Percentiles rank a stretch among this genome's conserved stretches.
phyloP scores from a whole-genome alignment of 768 basidiomycete genomes.

The Piloderma croceum region DNA sequence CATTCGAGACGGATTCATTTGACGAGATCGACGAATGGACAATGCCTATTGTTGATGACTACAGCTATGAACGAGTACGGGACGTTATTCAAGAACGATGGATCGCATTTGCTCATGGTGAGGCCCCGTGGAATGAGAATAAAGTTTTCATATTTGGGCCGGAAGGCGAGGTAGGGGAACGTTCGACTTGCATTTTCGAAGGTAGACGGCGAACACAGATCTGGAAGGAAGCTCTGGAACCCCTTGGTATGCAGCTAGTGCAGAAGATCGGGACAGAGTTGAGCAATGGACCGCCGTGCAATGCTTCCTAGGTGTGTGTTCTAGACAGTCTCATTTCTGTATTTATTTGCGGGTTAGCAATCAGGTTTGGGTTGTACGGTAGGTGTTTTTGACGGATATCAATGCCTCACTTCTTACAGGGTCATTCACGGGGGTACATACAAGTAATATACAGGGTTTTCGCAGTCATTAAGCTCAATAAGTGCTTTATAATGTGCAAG shows the following conservation, averaged over 20 bases:
- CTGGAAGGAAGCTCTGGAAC: conserved; percentile 65
- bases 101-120: conserved; percentile 71
- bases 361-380: no score
- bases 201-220: conserved; percentile 51
- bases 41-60: conserved; percentile 56
- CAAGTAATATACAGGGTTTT: no score
- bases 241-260: conserved; percentile 59
- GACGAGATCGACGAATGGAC: conserved; percentile 43
- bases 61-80: conserved; percentile 60
- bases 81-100: conserved; percentile 70
- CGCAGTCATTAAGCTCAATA: no score
- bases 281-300: conserved; percentile 62
- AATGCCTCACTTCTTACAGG: no score
- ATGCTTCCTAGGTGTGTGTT: no score
- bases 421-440: no score
- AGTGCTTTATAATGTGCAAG: no score
- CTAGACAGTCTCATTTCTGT: no score
- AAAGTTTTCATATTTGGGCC: conserved; percentile 78
- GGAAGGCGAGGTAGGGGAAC: conserved; percentile 75
- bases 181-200: conserved; percentile 58
- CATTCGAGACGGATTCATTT: no score
- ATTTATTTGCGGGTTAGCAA: no score
- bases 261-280: conserved; percentile 73
- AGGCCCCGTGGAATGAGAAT: conserved; percentile 63
- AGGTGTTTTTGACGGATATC: no score